Evolutionary conservation across 176 grass and related monocot genomes (phyloP).

Genomic region (Oryza glumipatula): DNA sequence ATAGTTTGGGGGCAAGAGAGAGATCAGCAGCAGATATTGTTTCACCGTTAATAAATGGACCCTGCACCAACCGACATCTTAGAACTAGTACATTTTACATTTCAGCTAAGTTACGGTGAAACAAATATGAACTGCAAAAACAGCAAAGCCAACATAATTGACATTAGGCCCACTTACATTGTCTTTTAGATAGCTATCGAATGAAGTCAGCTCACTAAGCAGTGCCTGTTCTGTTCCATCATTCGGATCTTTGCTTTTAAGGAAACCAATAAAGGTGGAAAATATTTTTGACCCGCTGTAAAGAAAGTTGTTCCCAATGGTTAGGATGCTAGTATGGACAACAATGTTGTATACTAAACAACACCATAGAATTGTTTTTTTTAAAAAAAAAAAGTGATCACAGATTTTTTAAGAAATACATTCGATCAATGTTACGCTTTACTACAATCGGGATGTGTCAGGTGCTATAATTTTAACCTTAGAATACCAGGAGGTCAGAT

Average conservation of each 20-base stretch:
- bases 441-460: background rate
- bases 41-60: conserved; percentile 84
- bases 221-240: conserved; percentile 85
- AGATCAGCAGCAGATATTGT: conserved; percentile 77
- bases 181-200: conserved; percentile 79
- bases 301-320: conserved; percentile 19
- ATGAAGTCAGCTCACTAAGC: conserved; percentile 61
- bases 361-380: background rate
- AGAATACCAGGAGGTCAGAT: background rate
- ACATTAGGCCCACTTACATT: conserved; percentile 61
- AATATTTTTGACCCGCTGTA: conserved; percentile 90
- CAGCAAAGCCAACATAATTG: conserved; percentile 1
- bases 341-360: conserved; percentile 1
- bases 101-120: conserved; percentile 6
- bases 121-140: conserved; percentile 35
- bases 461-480: background rate
- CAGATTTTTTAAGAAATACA: background rate
- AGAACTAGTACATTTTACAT: conserved; percentile 28
- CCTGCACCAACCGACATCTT: conserved; percentile 46
- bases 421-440: background rate
- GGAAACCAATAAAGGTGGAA: conserved; percentile 82
- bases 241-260: conserved; percentile 84
- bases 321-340: conserved; percentile 23
- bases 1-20: conserved; percentile 84
- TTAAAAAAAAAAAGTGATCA: background rate